Percentiles rank a stretch among this genome's conserved stretches.
phyloP scores from a whole-genome alignment of 495 filamentous ascomycete species.

The Chaetomidium leptoderma region DNA sequence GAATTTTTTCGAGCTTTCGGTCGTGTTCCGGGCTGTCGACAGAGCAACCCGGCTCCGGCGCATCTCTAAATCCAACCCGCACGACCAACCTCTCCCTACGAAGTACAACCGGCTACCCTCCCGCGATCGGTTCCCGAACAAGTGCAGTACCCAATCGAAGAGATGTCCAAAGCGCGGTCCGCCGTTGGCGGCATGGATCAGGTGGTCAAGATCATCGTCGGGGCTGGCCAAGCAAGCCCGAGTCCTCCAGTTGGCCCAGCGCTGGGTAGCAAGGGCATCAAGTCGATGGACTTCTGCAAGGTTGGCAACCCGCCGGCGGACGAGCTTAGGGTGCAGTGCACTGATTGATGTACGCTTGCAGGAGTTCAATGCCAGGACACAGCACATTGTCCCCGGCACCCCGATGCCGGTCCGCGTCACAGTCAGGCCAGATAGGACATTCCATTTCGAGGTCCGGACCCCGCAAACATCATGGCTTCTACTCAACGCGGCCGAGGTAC shows the following conservation, averaged over 20 bases:
- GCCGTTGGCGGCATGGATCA: constrained; percentile 59
- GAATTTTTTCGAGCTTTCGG: constrained; percentile 15
- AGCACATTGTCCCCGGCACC: constrained; percentile 75
- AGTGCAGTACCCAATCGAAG: constrained; percentile 17
- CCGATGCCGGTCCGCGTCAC: constrained; percentile 88
- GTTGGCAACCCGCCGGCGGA: constrained; percentile 44
- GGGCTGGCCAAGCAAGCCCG: constrained; percentile 91
- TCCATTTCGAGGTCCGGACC: constrained; percentile 89
- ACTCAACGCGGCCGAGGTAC: constrained; percentile 73
- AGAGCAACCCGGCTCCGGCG: not conserved
- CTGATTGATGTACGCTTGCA: constrained; percentile 33
- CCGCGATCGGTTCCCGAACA: not conserved
- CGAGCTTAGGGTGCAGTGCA: not conserved
- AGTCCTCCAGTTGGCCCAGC: constrained; percentile 98
- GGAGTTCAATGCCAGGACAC: constrained; percentile 97
- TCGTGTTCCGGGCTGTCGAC: not conserved
- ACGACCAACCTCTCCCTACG: too few relatives aligned
- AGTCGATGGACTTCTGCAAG: constrained; percentile 99
- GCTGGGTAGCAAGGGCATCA: constrained; percentile 94
- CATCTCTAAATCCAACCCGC: not conserved
- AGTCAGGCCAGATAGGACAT: constrained; percentile 88
- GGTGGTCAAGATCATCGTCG: constrained; percentile 96
- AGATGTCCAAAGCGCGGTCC: constrained; percentile 76
- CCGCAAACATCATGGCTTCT: constrained; percentile 87
- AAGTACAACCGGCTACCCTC: too few relatives aligned